Evolutionary conservation across 768 basidiomycete species (phyloP).

Genomic region (Termitomyces bulborhizus): DNA sequence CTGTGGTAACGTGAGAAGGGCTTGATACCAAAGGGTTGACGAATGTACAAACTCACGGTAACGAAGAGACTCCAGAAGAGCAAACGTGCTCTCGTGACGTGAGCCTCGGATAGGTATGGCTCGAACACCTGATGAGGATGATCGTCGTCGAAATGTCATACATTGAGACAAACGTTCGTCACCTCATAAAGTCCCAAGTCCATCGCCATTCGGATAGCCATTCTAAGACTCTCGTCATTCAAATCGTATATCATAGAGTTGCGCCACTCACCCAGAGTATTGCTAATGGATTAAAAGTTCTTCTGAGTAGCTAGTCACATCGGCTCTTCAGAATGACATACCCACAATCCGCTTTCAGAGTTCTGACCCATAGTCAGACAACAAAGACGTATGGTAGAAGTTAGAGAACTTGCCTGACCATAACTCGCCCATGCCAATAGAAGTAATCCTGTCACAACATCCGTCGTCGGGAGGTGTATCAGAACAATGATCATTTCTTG

Average conservation of each 20-base stretch:
- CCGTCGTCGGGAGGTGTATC: constrained; percentile 11
- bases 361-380: constrained; percentile 6
- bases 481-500: constrained; percentile 12
- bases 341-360: constrained; percentile 14
- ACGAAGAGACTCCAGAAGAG: constrained; percentile 15
- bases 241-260: background rate
- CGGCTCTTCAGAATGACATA: constrained; percentile 3
- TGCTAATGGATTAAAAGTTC: constrained; percentile 3
- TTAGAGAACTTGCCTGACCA: constrained; percentile 7
- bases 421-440: constrained; percentile 14
- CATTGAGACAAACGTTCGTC: constrained; percentile 5
- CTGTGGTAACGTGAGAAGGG: background rate
- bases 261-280: constrained; percentile 11
- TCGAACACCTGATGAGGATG: constrained; percentile 8
- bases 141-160: background rate
- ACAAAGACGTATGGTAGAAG: background rate
- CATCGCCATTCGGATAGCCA: constrained; percentile 15
- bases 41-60: constrained; percentile 4
- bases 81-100: constrained; percentile 10
- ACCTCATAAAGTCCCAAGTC: constrained; percentile 13
- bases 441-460: constrained; percentile 13
- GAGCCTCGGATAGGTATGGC: constrained; percentile 7
- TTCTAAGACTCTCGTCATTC: constrained; percentile 1
- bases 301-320: background rate
- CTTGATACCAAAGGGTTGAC: background rate